Conservation (phyloP, 441 rosid genomes). For the Erodium trifolium region DNA sequence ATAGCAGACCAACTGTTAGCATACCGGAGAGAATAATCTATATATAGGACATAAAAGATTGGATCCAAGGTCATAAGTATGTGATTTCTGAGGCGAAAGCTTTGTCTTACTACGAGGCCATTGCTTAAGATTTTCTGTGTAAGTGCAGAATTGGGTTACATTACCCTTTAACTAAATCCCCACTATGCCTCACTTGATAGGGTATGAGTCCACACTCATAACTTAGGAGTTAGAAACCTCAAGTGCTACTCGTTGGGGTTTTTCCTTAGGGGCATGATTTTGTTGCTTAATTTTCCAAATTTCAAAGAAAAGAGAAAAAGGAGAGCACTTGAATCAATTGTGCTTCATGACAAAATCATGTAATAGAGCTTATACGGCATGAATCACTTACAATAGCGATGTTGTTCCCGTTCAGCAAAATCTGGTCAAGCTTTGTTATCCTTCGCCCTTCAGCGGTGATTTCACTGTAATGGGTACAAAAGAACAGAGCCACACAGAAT, state of each 20-base stretch:
- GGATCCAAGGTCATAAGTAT: too few relatives aligned
- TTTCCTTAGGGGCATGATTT: too few relatives aligned
- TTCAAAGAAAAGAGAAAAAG: not conserved
- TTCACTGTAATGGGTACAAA: conserved; percentile 40
- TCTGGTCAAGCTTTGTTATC: conserved; percentile 92
- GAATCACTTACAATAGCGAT: conserved; percentile 73
- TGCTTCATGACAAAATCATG: not conserved
- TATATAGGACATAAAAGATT: not conserved
- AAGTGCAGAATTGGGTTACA: too few relatives aligned
- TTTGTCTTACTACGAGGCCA: too few relatives aligned
- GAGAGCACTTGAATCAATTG: not conserved
- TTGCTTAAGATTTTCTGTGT: too few relatives aligned
- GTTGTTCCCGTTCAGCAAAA: conserved; percentile 87
- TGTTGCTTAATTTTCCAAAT: not conserved
- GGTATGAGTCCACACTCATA: too few relatives aligned
- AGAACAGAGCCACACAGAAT: conserved; percentile 14
- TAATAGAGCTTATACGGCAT: not conserved
- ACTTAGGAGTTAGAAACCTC: too few relatives aligned
- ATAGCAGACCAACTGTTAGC: conserved; percentile 18
- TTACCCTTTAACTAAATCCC: too few relatives aligned
- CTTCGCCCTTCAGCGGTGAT: conserved; percentile 84
- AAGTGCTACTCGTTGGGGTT: too few relatives aligned
- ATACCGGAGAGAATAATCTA: not conserved
- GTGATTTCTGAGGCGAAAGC: too few relatives aligned
- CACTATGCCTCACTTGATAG: too few relatives aligned